phyloP scores from a whole-genome alignment of 805 yeast genomes.

The Candida stauntonica region DNA sequence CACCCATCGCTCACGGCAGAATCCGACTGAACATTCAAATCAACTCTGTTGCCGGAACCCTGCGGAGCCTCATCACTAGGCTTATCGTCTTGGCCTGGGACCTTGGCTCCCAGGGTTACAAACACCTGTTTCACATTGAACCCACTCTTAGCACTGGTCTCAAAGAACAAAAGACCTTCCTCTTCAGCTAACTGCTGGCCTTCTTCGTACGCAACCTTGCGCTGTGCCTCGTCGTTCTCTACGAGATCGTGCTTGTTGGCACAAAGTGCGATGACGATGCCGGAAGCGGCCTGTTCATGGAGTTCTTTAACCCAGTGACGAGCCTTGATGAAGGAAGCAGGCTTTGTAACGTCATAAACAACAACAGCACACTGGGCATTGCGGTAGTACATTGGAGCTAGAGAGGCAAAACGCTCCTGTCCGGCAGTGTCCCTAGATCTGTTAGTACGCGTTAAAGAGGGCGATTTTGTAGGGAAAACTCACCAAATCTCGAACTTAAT shows the following conservation, averaged over 20 bases:
- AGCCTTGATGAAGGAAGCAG: conserved; percentile 91
- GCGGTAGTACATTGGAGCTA: conserved; percentile 96
- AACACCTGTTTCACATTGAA: conserved; percentile 88
- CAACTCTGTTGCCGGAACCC: conserved; percentile 28
- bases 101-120: conserved; percentile 80
- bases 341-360: conserved; percentile 92
- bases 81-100: conserved; percentile 43
- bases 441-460: background rate
- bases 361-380: conserved; percentile 97
- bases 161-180: conserved; percentile 85
- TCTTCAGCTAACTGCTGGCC: conserved; percentile 87
- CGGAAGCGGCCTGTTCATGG: conserved; percentile 92
- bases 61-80: conserved; percentile 18
- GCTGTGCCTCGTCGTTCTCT: conserved; percentile 48
- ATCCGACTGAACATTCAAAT: conserved; percentile 30
- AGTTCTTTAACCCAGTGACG: conserved; percentile 97
- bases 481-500: conserved; percentile 88
- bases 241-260: conserved; percentile 89
- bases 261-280: conserved; percentile 86
- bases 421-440: conserved; percentile 81
- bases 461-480: conserved; percentile 8
- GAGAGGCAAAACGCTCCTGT: conserved; percentile 91
- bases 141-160: conserved; percentile 91
- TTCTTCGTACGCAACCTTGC: conserved; percentile 83
- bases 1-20: conserved; percentile 29